phyloP scores from a whole-genome alignment of 805 yeast genomes.

The Suhomyces prunicola region DNA sequence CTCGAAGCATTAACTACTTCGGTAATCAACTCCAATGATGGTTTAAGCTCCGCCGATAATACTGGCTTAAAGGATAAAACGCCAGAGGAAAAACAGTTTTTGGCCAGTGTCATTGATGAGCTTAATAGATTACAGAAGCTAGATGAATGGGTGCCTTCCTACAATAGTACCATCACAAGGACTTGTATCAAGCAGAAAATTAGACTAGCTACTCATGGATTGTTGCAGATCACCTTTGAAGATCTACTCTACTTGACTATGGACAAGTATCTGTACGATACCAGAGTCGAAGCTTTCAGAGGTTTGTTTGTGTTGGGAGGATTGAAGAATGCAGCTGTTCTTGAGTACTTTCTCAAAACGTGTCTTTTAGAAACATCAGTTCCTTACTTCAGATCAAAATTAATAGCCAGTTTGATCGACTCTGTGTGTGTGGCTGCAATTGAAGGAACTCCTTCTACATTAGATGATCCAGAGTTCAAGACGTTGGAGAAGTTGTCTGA shows the following conservation, averaged over 20 bases:
- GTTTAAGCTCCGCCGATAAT: conserved; percentile 4
- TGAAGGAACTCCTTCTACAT: conserved; percentile 52
- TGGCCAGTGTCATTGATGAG: conserved; percentile 49
- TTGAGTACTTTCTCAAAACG: conserved; percentile 59
- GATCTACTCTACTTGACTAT: conserved; percentile 55
- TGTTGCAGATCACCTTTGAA: conserved; percentile 49
- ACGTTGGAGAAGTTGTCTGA: conserved; percentile 28
- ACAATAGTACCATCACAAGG: conserved; percentile 51
- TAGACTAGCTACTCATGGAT: conserved; percentile 53
- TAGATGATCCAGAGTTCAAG: conserved; percentile 66
- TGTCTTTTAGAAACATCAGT: conserved; percentile 53
- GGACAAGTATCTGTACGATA: conserved; percentile 43
- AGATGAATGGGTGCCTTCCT: conserved; percentile 85
- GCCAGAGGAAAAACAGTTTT: conserved; percentile 16
- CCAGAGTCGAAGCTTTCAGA: conserved; percentile 65
- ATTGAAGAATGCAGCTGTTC: conserved; percentile 56
- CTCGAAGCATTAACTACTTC: conserved; percentile 49
- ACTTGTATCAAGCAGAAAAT: conserved; percentile 60
- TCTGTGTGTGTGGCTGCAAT: conserved; percentile 67
- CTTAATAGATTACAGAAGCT: conserved; percentile 71
- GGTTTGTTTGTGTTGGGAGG: conserved; percentile 77
- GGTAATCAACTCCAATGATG: conserved; percentile 17
- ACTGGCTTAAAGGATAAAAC: conserved; percentile 1
- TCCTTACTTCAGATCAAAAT: conserved; percentile 46
- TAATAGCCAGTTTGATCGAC: conserved; percentile 46